A percentile compares a stretch with the other conserved stretches of the same genome.
Evolutionary conservation across 1,139 yeast genomes (phyloP).

Genomic region (Hemisphaericaspora subhashii): DNA sequence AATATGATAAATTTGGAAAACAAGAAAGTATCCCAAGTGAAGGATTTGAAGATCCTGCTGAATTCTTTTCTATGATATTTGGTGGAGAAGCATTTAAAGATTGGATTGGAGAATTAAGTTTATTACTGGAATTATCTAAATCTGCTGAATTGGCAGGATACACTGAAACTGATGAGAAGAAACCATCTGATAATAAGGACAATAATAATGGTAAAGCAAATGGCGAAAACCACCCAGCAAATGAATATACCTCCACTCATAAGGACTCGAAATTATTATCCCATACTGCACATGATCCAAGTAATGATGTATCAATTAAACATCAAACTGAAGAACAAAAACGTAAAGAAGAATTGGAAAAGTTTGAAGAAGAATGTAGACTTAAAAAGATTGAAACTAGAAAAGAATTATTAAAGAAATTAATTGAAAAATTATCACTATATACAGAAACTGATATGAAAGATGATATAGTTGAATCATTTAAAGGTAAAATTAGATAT

Average conservation of each 20-base stretch:
- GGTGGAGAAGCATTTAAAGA: slow-evolving; percentile 87
- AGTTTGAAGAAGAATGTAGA: slow-evolving; percentile 77
- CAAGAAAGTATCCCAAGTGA: slow-evolving; percentile 79
- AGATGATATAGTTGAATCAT: slow-evolving; percentile 65
- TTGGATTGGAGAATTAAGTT: slow-evolving; percentile 74
- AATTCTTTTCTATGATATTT: slow-evolving; percentile 68
- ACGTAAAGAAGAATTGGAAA: slow-evolving; percentile 64
- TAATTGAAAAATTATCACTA: slow-evolving; percentile 66
- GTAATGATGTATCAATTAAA: slow-evolving; percentile 20
- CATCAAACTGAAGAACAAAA: slow-evolving; percentile 48
- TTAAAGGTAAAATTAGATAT: slow-evolving; percentile 65
- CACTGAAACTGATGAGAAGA: slow-evolving; percentile 31
- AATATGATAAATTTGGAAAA: slow-evolving; percentile 83
- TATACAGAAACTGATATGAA: slow-evolving; percentile 84
- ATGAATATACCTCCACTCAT: not conserved
- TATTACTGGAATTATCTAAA: slow-evolving; percentile 59
- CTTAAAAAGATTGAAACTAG: slow-evolving; percentile 73
- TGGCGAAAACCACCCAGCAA: not conserved
- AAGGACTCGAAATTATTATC: slow-evolving; percentile 10
- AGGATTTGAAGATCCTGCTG: slow-evolving; percentile 89
- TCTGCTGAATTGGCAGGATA: slow-evolving; percentile 53
- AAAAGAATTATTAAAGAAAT: slow-evolving; percentile 59
- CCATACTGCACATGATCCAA: slow-evolving; percentile 20
- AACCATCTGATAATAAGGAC: slow-evolving; percentile 3
- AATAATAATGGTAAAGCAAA: slow-evolving; percentile 1